Conservation (phyloP, 306 rosid genomes). For the peach (Prunus persica) region DNA sequence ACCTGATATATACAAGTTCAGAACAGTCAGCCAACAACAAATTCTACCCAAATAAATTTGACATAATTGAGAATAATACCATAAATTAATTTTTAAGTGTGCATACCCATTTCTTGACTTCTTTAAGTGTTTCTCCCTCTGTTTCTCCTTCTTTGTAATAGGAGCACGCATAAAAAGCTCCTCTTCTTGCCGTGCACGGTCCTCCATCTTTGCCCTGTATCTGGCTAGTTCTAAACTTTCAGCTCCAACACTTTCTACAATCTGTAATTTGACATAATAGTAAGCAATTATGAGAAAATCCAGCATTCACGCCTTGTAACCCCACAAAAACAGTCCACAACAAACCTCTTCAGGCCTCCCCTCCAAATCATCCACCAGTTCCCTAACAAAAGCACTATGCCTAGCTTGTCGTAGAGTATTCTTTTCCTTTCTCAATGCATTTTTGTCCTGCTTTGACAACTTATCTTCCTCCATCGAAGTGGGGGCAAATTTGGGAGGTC, state of each 20-base stretch:
- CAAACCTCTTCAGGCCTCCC: constrained; percentile 90
- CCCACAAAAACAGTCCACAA: constrained; percentile 12
- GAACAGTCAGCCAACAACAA: constrained; percentile 6
- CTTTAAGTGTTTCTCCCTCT: constrained; percentile 63
- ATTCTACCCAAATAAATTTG: neutral
- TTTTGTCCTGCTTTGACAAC: constrained; percentile 57
- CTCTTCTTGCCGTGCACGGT: constrained; percentile 75
- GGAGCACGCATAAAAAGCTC: constrained; percentile 77
- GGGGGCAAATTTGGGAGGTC: constrained; percentile 65
- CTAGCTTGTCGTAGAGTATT: constrained; percentile 54
- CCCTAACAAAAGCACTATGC: constrained; percentile 55
- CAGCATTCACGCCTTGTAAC: constrained; percentile 12
- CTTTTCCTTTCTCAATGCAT: constrained; percentile 66
- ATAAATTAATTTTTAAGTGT: neutral
- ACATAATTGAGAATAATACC: neutral
- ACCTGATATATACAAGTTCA: constrained; percentile 41
- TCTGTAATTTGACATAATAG: constrained; percentile 41
- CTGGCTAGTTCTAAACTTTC: constrained; percentile 62
- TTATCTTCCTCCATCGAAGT: constrained; percentile 65
- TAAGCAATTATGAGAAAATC: constrained; percentile 12
- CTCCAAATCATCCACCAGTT: constrained; percentile 62
- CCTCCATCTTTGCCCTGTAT: constrained; percentile 56
- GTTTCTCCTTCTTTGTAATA: constrained; percentile 66
- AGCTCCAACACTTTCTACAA: constrained; percentile 60
- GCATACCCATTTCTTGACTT: constrained; percentile 81